Percentiles rank a stretch among this genome's conserved stretches.
These are phyloP conservation scores for Yarrowia sp. DNA, from an alignment of 805 yeast genomes.

Conservation along the genomic window DNA sequence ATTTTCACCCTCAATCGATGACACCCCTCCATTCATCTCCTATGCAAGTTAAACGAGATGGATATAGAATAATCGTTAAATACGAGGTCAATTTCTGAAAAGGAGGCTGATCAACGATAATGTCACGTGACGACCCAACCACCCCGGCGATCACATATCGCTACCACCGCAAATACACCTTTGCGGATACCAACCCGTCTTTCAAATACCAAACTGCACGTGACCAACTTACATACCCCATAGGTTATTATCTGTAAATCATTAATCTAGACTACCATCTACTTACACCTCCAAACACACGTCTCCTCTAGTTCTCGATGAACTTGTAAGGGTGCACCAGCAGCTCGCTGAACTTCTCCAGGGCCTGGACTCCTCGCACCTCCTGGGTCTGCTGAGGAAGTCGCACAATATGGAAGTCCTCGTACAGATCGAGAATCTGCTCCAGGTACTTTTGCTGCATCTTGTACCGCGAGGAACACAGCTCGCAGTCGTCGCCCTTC, in stretches of 20 bases:
- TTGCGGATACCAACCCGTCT: too few species aligned
- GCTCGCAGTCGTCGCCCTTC: constrained; percentile 71
- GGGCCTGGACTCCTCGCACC: constrained; percentile 88
- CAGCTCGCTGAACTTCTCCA: constrained; percentile 82
- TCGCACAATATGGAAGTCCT: constrained; percentile 94
- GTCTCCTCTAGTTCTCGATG: constrained; percentile 11
- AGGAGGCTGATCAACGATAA: not conserved
- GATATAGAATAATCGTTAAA: not conserved
- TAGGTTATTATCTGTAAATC: constrained; percentile 30
- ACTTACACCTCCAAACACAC: not conserved
- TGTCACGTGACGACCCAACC: not conserved
- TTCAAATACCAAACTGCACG: not conserved
- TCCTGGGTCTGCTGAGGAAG: constrained; percentile 95
- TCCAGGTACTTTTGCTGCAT: constrained; percentile 95
- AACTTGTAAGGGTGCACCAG: constrained; percentile 77
- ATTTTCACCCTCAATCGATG: too few species aligned
- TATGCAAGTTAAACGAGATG: not conserved
- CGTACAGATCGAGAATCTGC: constrained; percentile 95
- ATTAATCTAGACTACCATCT: not conserved
- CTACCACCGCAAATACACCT: too few species aligned
- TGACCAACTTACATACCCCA: constrained; percentile 1
- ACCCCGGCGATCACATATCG: too few species aligned
- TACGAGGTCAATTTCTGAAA: not conserved
- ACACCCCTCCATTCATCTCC: not conserved
- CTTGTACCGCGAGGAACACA: constrained; percentile 91